Evolutionary conservation across 495 filamentous ascomycete species (phyloP).

Genomic region (Daldinia grandis): DNA sequence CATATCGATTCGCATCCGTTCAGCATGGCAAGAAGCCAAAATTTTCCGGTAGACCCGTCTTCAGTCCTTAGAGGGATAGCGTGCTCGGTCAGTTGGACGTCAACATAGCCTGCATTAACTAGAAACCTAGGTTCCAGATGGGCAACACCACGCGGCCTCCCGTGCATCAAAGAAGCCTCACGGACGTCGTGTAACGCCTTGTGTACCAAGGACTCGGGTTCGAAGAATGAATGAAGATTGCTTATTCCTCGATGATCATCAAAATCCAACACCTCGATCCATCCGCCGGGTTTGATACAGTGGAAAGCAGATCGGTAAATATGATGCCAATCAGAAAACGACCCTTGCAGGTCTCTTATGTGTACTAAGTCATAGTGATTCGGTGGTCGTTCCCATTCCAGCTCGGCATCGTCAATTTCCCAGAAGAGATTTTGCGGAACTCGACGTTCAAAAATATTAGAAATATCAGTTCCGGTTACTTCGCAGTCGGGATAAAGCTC

Average conservation of each 20-base stretch:
- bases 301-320: conserved; percentile 68
- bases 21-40: conserved; percentile 69
- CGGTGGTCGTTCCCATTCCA: conserved; percentile 63
- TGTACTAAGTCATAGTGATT: conserved; percentile 73
- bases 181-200: conserved; percentile 46
- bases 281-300: conserved; percentile 70
- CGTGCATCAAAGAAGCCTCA: conserved; percentile 54
- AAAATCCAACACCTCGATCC: conserved; percentile 69
- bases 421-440: conserved; percentile 73
- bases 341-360: conserved; percentile 68
- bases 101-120: conserved; percentile 66
- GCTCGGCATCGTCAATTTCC: conserved; percentile 73
- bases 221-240: conserved; percentile 53
- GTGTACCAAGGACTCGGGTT: conserved; percentile 49
- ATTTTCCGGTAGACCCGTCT: conserved; percentile 67
- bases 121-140: conserved; percentile 65
- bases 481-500: conserved; percentile 68
- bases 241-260: conserved; percentile 51
- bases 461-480: conserved; percentile 75
- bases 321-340: conserved; percentile 68
- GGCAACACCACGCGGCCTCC: conserved; percentile 58
- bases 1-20: conserved; percentile 71
- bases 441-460: conserved; percentile 62
- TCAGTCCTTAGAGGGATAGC: conserved; percentile 66
- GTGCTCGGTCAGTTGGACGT: conserved; percentile 62